These are phyloP conservation scores for Ganoderma boninense DNA, from an alignment of 1,284 basidiomycete genomes.

Conservation along the genomic window DNA sequence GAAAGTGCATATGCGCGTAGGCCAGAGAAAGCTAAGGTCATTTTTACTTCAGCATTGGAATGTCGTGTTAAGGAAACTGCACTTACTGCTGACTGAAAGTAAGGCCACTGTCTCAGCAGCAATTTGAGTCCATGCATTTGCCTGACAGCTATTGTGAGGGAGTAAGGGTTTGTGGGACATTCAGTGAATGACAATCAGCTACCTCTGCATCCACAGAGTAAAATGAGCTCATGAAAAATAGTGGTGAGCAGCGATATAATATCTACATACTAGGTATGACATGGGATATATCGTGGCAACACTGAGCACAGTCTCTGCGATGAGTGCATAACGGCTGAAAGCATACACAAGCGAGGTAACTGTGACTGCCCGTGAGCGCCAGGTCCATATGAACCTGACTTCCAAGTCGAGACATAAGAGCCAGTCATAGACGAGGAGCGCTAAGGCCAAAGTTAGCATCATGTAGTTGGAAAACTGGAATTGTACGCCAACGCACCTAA, in stretches of 20 bases:
- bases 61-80: not conserved
- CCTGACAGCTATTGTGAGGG: not conserved
- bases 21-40: not conserved
- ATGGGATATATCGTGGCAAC: not conserved
- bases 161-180: too few relatives aligned
- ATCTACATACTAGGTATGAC: not conserved
- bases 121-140: not conserved
- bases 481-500: not conserved
- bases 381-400: not conserved
- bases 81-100: not conserved
- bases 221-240: not conserved
- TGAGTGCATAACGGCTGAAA: not conserved
- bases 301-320: too few relatives aligned
- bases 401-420: not conserved
- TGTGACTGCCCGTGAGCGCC: not conserved
- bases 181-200: not conserved
- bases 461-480: not conserved
- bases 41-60: not conserved
- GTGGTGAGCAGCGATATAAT: not conserved
- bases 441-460: not conserved
- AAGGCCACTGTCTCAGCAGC: not conserved
- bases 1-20: not conserved
- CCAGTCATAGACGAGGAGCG: not conserved
- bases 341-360: not conserved
- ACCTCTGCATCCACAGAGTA: not conserved